phyloP scores from a whole-genome alignment of 192 early-diverging fungal genomes.

The Obelidium mucronatum region DNA sequence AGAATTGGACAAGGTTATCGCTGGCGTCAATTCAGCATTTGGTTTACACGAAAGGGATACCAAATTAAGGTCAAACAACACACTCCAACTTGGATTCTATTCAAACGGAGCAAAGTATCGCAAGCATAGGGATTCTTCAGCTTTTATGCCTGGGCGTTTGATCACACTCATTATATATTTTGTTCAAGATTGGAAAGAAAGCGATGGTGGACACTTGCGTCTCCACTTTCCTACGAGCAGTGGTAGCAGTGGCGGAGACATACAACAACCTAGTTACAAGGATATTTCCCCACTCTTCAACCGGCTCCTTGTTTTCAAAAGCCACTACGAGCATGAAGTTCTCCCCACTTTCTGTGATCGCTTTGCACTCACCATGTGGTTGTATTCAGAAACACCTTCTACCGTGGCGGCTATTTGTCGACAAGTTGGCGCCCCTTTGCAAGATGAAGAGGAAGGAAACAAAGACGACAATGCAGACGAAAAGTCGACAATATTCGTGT shows the following conservation, averaged over 20 bases:
- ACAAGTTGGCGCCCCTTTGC: background rate
- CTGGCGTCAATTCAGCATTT: constrained; percentile 3
- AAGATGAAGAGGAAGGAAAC: background rate
- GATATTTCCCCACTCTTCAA: constrained; percentile 32
- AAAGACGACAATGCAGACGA: too few relatives aligned
- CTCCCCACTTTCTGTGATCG: constrained; percentile 31
- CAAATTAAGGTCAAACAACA: constrained; percentile 6
- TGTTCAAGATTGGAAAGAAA: constrained; percentile 18
- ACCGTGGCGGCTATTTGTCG: background rate
- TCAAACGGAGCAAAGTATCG: constrained; percentile 13
- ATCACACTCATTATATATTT: constrained; percentile 20
- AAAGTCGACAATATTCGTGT: constrained; percentile 11
- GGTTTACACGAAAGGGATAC: background rate
- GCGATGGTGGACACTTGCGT: constrained; percentile 25
- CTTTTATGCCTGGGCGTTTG: constrained; percentile 20
- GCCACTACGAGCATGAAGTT: constrained; percentile 38
- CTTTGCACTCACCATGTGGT: constrained; percentile 44
- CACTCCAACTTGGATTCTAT: constrained; percentile 23
- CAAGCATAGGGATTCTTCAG: constrained; percentile 31
- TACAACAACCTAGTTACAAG: background rate
- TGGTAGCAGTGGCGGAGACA: too few relatives aligned
- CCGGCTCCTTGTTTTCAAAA: constrained; percentile 33
- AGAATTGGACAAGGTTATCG: background rate
- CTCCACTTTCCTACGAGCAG: background rate
- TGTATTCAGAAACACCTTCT: constrained; percentile 30